These are phyloP conservation scores for Pilaira anomala DNA, from an alignment of 192 early-diverging fungal species.

Conservation along the genomic window DNA sequence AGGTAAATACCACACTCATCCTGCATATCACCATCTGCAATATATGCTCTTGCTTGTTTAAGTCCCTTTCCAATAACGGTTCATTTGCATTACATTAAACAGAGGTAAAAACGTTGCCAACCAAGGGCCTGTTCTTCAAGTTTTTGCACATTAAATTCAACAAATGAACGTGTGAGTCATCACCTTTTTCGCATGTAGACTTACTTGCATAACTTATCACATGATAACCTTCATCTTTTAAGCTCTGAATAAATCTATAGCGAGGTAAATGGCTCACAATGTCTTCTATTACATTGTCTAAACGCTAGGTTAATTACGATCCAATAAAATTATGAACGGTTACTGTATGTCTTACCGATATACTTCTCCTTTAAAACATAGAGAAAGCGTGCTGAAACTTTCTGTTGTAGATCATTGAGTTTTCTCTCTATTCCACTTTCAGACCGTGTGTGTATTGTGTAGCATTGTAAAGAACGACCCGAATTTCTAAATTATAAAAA, in stretches of 20 bases:
- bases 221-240: constrained; percentile 2
- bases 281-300: constrained; percentile 4
- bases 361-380: too few relatives aligned
- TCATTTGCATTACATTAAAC: neutral
- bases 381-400: too few relatives aligned
- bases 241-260: constrained; percentile 4
- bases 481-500: too few relatives aligned
- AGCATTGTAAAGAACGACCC: too few relatives aligned
- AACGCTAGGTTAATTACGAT: neutral
- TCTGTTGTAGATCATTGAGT: too few relatives aligned
- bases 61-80: neutral
- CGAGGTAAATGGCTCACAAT: constrained; percentile 5
- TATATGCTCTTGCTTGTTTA: neutral
- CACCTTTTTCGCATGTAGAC: neutral
- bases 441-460: too few relatives aligned
- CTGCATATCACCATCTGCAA: constrained; percentile 4
- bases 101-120: neutral
- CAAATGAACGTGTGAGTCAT: neutral
- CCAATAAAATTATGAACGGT: too few relatives aligned
- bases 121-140: neutral
- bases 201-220: constrained; percentile 8
- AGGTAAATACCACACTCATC: too few relatives aligned
- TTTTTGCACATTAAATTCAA: neutral
- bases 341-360: too few relatives aligned
- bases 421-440: too few relatives aligned